Percentiles rank a stretch among this genome's conserved stretches.
phyloP scores from a whole-genome alignment of 441 rosid genomes.

The Biscutella auriculata region DNA sequence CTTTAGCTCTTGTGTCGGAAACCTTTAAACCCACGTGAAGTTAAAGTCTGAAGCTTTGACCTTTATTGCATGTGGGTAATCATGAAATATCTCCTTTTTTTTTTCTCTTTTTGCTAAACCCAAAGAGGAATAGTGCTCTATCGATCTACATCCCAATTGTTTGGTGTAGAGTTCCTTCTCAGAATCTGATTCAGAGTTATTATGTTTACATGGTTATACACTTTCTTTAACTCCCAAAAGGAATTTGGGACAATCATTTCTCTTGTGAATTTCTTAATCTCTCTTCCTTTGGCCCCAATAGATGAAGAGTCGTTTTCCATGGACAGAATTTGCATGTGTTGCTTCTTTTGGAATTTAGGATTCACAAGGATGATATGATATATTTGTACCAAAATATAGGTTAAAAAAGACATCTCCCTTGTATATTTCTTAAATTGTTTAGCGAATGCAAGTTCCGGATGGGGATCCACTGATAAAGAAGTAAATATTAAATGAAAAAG shows the following conservation, averaged over 20 bases:
- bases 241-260: constrained; percentile 2
- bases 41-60: constrained; percentile 5
- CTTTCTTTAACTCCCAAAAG: neutral
- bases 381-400: neutral
- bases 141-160: neutral
- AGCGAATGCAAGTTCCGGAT: neutral
- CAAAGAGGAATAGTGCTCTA: constrained; percentile 1
- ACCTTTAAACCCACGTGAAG: constrained; percentile 15
- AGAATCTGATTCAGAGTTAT: too few relatives aligned
- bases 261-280: neutral
- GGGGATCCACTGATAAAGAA: neutral
- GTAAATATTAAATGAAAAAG: neutral
- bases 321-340: constrained; percentile 8
- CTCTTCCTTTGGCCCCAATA: constrained; percentile 11
- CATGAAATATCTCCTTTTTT: neutral
- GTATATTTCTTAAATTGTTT: neutral
- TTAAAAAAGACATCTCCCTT: neutral
- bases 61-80: constrained; percentile 16
- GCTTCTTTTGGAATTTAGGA: neutral
- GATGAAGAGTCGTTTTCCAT: constrained; percentile 9
- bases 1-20: constrained; percentile 1
- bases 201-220: neutral
- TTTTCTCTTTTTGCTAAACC: neutral
- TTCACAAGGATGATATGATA: neutral
- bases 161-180: neutral